phyloP scores from a whole-genome alignment of 2,329 filamentous ascomycete species.

The Chaetomium strumarium region DNA sequence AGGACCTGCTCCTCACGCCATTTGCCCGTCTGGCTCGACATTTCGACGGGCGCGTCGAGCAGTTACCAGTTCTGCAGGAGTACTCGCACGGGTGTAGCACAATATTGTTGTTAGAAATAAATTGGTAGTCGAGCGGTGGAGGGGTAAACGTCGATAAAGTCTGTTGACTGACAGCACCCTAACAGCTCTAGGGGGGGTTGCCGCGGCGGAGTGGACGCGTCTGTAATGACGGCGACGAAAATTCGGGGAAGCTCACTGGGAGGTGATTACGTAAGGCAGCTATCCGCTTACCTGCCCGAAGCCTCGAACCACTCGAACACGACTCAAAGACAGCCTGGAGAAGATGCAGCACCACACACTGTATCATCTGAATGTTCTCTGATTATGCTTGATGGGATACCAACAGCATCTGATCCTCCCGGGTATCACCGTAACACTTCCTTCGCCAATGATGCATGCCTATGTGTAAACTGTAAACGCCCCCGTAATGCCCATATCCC shows the following conservation, averaged over 20 bases:
- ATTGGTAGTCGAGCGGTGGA: no score
- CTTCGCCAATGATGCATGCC: neutral
- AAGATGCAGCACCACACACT: neutral
- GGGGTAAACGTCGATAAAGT: no score
- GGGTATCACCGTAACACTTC: neutral
- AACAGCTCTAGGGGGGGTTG: no score
- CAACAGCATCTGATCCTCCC: neutral
- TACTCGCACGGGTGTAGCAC: no score
- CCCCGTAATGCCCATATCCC: neutral
- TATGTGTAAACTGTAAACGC: neutral
- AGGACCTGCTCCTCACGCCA: conserved; percentile 61
- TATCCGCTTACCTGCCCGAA: neutral
- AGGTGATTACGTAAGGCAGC: conserved; percentile 3
- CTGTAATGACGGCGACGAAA: neutral
- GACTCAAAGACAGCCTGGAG: neutral
- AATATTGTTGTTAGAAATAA: no score
- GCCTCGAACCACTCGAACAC: neutral
- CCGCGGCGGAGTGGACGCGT: neutral
- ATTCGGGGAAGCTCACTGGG: neutral
- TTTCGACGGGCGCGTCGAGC: conserved; percentile 26
- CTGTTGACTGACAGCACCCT: no score
- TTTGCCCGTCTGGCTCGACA: conserved; percentile 53
- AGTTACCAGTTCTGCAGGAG: neutral
- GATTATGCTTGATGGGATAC: neutral
- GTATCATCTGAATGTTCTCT: neutral